A percentile compares a stretch with the other conserved stretches of the same genome.
These are phyloP conservation scores for Aspergillus pseudoglaucus DNA, from an alignment of 2,329 filamentous ascomycete species.

Conservation along the genomic window DNA sequence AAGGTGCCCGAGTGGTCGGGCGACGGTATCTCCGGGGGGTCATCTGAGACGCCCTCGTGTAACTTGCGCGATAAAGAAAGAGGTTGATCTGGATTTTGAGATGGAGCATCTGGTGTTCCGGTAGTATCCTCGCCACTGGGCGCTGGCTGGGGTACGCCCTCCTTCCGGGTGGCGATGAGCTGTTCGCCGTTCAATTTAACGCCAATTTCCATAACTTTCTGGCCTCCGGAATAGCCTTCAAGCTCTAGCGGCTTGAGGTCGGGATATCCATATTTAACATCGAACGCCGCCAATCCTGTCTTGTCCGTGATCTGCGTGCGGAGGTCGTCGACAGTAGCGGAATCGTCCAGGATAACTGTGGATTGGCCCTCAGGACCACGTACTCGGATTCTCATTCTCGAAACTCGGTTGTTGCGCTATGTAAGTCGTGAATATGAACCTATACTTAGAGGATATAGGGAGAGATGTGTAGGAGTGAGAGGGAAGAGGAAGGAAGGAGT, in stretches of 20 bases:
- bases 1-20: conserved; percentile 51
- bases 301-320: conserved; percentile 44
- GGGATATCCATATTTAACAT: conserved; percentile 80
- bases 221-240: conserved; percentile 45
- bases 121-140: conserved; percentile 3
- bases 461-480: neutral
- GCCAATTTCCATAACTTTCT: conserved; percentile 49
- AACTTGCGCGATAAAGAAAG: conserved; percentile 38
- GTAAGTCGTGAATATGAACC: neutral
- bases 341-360: conserved; percentile 61
- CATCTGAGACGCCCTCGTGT: conserved; percentile 41
- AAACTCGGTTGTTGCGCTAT: neutral
- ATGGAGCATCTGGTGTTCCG: conserved; percentile 6
- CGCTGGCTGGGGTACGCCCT: conserved; percentile 16
- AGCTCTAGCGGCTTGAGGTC: conserved; percentile 60
- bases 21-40: conserved; percentile 57
- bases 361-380: conserved; percentile 68
- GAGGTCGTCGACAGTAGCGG: conserved; percentile 48
- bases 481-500: neutral
- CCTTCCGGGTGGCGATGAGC: conserved; percentile 54
- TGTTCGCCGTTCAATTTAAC: conserved; percentile 62
- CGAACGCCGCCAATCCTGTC: conserved; percentile 60
- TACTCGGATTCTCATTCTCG: conserved; percentile 64
- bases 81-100: conserved; percentile 10
- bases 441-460: neutral